Conservation (phyloP, 1,284 basidiomycete species). For the Blastosporella zonata region DNA sequence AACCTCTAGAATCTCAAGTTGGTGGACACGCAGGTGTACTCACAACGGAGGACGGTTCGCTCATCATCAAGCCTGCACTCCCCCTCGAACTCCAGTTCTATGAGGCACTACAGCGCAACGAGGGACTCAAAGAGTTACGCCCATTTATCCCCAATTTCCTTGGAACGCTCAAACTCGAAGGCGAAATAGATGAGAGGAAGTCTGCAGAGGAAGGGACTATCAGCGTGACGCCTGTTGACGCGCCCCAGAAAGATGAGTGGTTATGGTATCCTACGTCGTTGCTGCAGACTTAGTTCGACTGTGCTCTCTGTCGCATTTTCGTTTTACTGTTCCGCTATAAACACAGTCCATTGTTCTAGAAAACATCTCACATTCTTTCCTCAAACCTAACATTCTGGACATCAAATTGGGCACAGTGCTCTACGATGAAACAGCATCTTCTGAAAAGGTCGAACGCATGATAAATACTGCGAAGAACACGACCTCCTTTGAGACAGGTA, state of each 20-base stretch:
- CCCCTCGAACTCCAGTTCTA: slow-evolving; percentile 82
- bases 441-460: slow-evolving; percentile 83
- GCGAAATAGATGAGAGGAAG: slow-evolving; percentile 41
- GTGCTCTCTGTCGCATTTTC: not conserved
- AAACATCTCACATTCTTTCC: slow-evolving; percentile 75
- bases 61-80: slow-evolving; percentile 84
- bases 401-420: slow-evolving; percentile 89
- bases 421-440: slow-evolving; percentile 66
- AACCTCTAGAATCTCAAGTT: slow-evolving; percentile 58
- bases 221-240: slow-evolving; percentile 28
- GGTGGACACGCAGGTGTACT: slow-evolving; percentile 85
- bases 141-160: slow-evolving; percentile 71
- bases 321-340: slow-evolving; percentile 3
- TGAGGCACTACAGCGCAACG: slow-evolving; percentile 48
- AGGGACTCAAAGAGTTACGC: slow-evolving; percentile 42
- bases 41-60: slow-evolving; percentile 69
- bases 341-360: slow-evolving; percentile 80
- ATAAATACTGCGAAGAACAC: slow-evolving; percentile 64
- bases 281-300: not conserved
- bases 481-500: slow-evolving; percentile 73
- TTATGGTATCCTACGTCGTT: not conserved
- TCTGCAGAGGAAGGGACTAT: slow-evolving; percentile 22
- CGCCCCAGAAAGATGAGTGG: slow-evolving; percentile 47
- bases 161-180: slow-evolving; percentile 72
- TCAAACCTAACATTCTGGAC: slow-evolving; percentile 84